Evolutionary conservation across 345 rosid species (phyloP), one percentile per base, ranked within the genome.

Genomic region (Aegle marmelos): DNA sequence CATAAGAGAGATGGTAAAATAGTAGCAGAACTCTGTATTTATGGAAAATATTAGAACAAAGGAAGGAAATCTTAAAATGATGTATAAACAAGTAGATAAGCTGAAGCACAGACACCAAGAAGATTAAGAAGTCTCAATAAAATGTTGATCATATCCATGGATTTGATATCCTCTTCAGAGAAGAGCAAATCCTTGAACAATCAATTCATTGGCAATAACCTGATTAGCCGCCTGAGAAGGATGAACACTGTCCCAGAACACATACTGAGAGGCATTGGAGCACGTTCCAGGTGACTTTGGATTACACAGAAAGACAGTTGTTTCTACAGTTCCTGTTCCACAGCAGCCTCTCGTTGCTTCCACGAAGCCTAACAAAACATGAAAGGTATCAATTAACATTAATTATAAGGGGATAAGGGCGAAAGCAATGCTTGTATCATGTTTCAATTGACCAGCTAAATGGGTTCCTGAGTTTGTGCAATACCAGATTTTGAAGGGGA

Each of bases 221-320:
- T 94, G 85, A 81, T 97, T 94, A 39, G 98, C 93, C 68, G 98
- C 98, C 84, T 97, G 81, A 61, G 98, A 91, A 24, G 98, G 98
- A 82, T 96, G 99, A 45, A 94, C 93, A 79, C 94, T 87, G 84
- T 96, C 98, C 91, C 94, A 96, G 77, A 96, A 96, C 83, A 96
- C 95, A 81, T 90, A 92, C 80, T 90, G 89, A 25, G 89, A 81
- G 27, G 99, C 98, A 82, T 93, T 91, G 2, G 97, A 8, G 57
- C 99, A 97, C 59, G 98, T 92, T 73, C 99, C 98, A 6, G 28
- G 76, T 4, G 98, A 80, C 58, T 83, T 85, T 4, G 91, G 87
- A 83, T 94, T 94, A 90, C 98, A 96, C 86, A 94, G 77, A 73
- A 92, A 78, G 28, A 68, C 16, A 0, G 98, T 94, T 34, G 93